Base-by-base conservation (phyloP, 306 rosid genomes). In the Lupinus albus region DNA sequence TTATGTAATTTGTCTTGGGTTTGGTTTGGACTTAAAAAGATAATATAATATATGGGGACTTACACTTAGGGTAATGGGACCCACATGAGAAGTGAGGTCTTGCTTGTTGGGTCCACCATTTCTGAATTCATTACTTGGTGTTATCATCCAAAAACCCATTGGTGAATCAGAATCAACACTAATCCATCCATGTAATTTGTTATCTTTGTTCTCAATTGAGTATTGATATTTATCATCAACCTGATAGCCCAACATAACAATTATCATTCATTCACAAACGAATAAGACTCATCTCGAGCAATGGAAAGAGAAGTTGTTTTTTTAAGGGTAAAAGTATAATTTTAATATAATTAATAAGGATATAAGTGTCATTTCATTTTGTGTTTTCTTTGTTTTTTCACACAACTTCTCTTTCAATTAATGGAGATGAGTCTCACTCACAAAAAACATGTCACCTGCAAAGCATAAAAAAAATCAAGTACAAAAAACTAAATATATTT, bases 191-290 rank as follows among this genome's bases (percentile, higher is more conserved):
- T 90, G 97, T 50, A 88, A 82, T 8, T 21, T 74, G 68, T 86
- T 93, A 13, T 72, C 91, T 17, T 11, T 69, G 71, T 80, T 75
- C 57, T 86, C 94, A 6, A 53, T 20, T 0, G 99, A 88, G 83
- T 93, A 93, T 6, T 86, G 93, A 71, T 93, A 93, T 52, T 93
- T 93, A 80, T 93, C 99, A 80, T 93, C 99, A 52, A 91, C 97
- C 97, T 91, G 78, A n/a, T n/a, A 60, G 4, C 5, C 46, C 80
- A 77, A 60, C 67, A 64, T 7, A 36, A 50, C 8, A 33, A 6
- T 38, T 30, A 73, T 50, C 16, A 46, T 14, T 58, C 61, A 62
- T 58, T 57, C 79, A n/a, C n/a, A n/a, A n/a, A n/a, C n/a, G n/a
- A n/a, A n/a, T n/a, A n/a, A n/a, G n/a, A n/a, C n/a, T n/a, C n/a